Percentiles rank a stretch among this genome's conserved stretches.
phyloP scores from a whole-genome alignment of 306 rosid genomes.

The Fagus sylvatica region DNA sequence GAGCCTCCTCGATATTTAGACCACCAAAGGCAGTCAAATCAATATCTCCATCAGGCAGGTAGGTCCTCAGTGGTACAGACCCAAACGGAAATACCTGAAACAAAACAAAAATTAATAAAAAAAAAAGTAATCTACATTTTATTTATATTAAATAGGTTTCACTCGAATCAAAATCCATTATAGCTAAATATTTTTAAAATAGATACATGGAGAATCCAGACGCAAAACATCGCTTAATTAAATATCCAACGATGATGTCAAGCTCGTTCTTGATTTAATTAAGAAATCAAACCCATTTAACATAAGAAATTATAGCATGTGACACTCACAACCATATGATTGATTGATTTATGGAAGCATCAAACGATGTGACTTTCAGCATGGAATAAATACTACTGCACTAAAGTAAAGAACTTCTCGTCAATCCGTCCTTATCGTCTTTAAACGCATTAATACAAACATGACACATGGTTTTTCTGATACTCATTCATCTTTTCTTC shows the following conservation, averaged over 20 bases:
- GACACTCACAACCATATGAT: background rate
- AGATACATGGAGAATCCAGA: background rate
- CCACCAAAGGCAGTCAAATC: conserved; percentile 15
- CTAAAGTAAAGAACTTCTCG: background rate
- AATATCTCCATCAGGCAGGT: conserved; percentile 18
- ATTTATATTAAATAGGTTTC: background rate
- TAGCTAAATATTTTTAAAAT: too few relatives aligned
- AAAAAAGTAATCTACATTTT: background rate
- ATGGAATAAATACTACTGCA: background rate
- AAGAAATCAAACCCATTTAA: background rate
- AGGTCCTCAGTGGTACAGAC: conserved; percentile 4
- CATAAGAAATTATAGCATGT: background rate
- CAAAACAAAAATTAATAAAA: background rate
- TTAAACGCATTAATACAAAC: background rate
- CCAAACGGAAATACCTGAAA: conserved; percentile 9
- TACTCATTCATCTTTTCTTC: background rate
- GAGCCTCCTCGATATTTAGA: conserved; percentile 6
- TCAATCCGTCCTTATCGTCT: background rate
- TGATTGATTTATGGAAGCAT: background rate
- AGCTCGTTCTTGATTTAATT: background rate
- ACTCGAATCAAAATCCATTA: background rate
- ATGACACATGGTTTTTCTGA: background rate
- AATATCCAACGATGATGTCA: background rate
- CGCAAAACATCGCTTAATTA: background rate
- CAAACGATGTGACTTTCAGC: background rate